These are phyloP conservation scores for Claviceps capensis DNA, from an alignment of 2,329 filamentous ascomycete genomes.

Conservation along the genomic window DNA sequence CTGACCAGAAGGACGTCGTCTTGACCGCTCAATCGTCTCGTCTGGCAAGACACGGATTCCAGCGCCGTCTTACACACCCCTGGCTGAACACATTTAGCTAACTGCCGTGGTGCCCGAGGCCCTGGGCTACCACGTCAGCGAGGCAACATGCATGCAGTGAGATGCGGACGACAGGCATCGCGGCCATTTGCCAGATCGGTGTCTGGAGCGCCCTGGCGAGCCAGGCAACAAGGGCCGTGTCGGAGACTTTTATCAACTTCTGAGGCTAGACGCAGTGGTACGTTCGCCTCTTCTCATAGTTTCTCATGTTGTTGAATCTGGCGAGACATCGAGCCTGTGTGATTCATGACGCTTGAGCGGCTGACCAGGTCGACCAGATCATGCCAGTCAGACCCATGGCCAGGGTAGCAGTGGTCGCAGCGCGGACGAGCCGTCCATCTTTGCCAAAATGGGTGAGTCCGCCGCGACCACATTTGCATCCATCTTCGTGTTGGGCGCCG, in stretches of 20 bases:
- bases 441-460: constrained; percentile 55
- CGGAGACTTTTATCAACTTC: constrained; percentile 3
- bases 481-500: constrained; percentile 54
- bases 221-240: background rate
- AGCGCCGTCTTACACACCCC: too few species aligned
- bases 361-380: background rate
- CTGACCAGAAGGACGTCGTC: too few species aligned
- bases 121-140: background rate
- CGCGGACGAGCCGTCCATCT: constrained; percentile 22
- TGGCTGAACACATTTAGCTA: too few species aligned
- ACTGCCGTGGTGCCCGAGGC: too few species aligned
- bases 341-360: background rate
- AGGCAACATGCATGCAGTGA: constrained; percentile 2
- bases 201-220: background rate
- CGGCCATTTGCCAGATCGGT: background rate
- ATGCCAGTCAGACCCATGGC: background rate
- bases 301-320: background rate
- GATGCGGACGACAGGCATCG: background rate
- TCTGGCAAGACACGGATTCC: too few species aligned
- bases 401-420: background rate
- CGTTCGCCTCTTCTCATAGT: background rate
- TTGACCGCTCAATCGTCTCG: too few species aligned
- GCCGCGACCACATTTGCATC: constrained; percentile 66
- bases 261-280: constrained; percentile 2
- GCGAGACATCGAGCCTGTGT: background rate